Evolutionary conservation across 2,329 filamentous ascomycete species (phyloP).

Genomic region (Penicillium sp.): DNA sequence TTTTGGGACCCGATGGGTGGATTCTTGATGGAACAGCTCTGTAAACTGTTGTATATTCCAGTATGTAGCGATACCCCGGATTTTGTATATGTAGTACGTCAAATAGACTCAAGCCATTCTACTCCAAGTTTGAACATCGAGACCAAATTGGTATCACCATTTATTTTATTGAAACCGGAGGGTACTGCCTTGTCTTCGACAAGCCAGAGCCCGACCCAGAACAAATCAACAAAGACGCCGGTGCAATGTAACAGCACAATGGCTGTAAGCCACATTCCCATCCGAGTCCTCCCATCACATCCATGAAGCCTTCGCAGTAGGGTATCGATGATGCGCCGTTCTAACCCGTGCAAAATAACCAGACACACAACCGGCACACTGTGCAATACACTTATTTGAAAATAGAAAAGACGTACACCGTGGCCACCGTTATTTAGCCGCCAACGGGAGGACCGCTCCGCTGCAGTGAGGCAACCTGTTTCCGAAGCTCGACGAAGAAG

Average conservation of each 20-base stretch:
- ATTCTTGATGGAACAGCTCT: constrained; percentile 35
- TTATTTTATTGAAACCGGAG: too few species aligned
- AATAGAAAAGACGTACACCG: constrained; percentile 11
- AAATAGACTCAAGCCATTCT: not conserved
- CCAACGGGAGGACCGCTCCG: constrained; percentile 36
- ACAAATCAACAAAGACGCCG: constrained; percentile 20
- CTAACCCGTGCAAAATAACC: constrained; percentile 24
- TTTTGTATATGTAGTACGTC: not conserved
- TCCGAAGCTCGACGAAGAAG: constrained; percentile 50
- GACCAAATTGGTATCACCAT: too few species aligned
- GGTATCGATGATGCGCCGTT: constrained; percentile 30
- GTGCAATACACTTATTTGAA: constrained; percentile 20
- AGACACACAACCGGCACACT: constrained; percentile 15
- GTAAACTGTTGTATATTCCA: constrained; percentile 5
- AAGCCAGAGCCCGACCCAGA: constrained; percentile 3
- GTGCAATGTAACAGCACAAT: constrained; percentile 20
- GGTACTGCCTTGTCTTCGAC: not conserved
- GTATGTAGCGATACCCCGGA: constrained; percentile 19
- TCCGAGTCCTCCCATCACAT: constrained; percentile 19
- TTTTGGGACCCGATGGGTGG: constrained; percentile 62
- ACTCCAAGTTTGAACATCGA: too few species aligned
- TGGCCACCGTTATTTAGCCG: constrained; percentile 26
- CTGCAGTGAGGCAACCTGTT: constrained; percentile 45
- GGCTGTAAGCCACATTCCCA: constrained; percentile 8
- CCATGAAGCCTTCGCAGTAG: constrained; percentile 24